Base-by-base conservation (phyloP, 305 asterid genomes). In the Stenogyne calaminthoides region DNA sequence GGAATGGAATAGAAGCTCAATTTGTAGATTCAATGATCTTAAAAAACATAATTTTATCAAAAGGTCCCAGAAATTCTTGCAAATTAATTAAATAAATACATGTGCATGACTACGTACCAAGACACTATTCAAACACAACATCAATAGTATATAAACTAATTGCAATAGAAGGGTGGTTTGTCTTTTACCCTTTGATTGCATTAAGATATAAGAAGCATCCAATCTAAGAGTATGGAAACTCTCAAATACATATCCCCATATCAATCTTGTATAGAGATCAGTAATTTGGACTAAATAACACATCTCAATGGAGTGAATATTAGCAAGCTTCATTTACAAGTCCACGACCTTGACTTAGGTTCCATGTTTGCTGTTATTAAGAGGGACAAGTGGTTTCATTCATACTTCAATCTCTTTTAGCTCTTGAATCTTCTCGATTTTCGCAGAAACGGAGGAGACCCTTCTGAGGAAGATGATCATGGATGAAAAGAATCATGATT, bases 401-500 rank as follows among this genome's bases (percentile, higher is more conserved):
- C 74, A 57, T 55, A 15, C 56, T 49, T n/a, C 20, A 49, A 49
- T 55, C 61, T 9, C 37, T n/a, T 20, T 59, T 14, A 12, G 42
- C 19, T 52, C 52, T 63, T 63, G 39, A 44, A 4, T 58, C 60
- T 11, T 25, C 34, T 4, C 25, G 62, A 66, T 46, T 75, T 58
- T 67, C 37, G 74, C 29, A 44, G 36, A 42, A 63, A 16, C 29
- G 3, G 20, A 9, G 25, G 32, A 9, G 25, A 56, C 62, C 36
- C 20, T n/a, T 47, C 27, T 22, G 12, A 49, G 73, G 78, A 69
- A 66, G 70, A 36, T 49, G 66, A 40, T 6, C 15, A 86, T 84
- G 91, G 84, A 88, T n/a, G 88, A 82, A 29, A 86, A 82, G 81
- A 71, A 63, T 29, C 36, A 55, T 57, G 84, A 83, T 15, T 71